Evolutionary conservation across 768 basidiomycete species (phyloP).

Genomic region (Suillus hirtellus): DNA sequence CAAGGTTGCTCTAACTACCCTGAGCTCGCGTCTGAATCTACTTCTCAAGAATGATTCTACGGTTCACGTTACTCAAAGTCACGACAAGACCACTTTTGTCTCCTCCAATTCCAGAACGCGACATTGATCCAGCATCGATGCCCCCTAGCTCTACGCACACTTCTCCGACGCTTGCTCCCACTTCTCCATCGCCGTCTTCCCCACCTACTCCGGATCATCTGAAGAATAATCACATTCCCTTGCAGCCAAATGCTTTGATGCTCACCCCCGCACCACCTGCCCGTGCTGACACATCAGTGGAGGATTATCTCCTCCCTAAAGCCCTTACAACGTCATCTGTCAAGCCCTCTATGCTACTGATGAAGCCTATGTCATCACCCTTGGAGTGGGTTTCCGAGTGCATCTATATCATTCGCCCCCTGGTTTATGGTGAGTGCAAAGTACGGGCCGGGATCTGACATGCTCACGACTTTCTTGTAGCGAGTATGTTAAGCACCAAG

Average conservation of each 20-base stretch:
- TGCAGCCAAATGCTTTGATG: constrained; percentile 66
- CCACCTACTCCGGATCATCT: constrained; percentile 77
- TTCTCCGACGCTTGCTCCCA: constrained; percentile 61
- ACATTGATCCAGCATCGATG: constrained; percentile 75
- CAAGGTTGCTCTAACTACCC: not conserved
- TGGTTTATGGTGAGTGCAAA: constrained; percentile 65
- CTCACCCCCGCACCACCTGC: constrained; percentile 48
- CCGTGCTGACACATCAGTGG: constrained; percentile 57
- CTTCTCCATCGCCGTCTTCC: constrained; percentile 55
- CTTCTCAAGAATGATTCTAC: constrained; percentile 64
- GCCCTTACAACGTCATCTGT: constrained; percentile 73
- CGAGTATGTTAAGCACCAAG: constrained; percentile 24
- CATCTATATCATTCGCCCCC: constrained; percentile 70
- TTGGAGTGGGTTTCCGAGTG: constrained; percentile 76
- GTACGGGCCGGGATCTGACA: constrained; percentile 13
- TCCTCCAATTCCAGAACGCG: constrained; percentile 84
- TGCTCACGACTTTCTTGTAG: constrained; percentile 16
- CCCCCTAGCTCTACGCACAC: constrained; percentile 52
- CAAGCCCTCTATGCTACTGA: constrained; percentile 65
- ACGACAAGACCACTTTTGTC: constrained; percentile 76
- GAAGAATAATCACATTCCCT: constrained; percentile 69
- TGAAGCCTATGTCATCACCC: constrained; percentile 59
- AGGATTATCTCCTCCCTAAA: constrained; percentile 83
- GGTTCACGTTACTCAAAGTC: constrained; percentile 68
- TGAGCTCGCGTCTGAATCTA: constrained; percentile 10